Percentiles rank a stretch among this genome's conserved stretches.
Conservation (phyloP, 495 filamentous ascomycete genomes). For the Aspergillus asperescens region DNA sequence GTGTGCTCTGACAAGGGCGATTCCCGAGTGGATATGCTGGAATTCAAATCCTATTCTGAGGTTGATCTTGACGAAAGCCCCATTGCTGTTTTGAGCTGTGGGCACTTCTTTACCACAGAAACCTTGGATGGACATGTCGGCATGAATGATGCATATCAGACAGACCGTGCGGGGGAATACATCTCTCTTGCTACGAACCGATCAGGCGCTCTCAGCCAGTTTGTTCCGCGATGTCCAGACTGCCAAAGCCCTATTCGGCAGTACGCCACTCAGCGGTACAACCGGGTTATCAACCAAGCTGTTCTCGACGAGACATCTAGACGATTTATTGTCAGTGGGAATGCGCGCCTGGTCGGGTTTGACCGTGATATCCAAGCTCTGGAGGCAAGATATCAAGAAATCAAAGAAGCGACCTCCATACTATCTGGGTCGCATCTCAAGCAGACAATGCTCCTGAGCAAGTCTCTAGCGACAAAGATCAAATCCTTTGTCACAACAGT, state of each 20-base stretch:
- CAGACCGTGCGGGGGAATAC: conserved; percentile 28
- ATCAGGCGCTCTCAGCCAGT: conserved; percentile 44
- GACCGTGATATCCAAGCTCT: background rate
- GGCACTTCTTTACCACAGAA: conserved; percentile 46
- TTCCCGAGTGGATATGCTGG: conserved; percentile 45
- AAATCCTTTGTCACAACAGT: background rate
- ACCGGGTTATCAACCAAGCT: conserved; percentile 57
- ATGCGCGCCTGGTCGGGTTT: background rate
- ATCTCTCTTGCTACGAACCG: conserved; percentile 33
- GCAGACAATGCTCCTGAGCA: too few relatives aligned
- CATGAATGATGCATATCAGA: conserved; percentile 30
- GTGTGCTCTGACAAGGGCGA: conserved; percentile 36
- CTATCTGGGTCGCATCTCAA: too few relatives aligned
- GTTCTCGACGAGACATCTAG: conserved; percentile 62
- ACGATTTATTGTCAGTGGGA: conserved; percentile 46
- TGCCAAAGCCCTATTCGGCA: conserved; percentile 2
- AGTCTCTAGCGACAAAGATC: background rate
- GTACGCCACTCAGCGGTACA: conserved; percentile 62
- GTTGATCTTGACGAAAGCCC: conserved; percentile 55
- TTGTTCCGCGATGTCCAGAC: conserved; percentile 2
- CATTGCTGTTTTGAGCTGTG: conserved; percentile 52
- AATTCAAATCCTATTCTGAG: conserved; percentile 51
- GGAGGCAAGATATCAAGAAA: background rate
- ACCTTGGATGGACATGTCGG: conserved; percentile 62
- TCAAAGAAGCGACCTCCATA: background rate